Base-by-base conservation (phyloP, 306 rosid genomes). In the Mimosa pudica region DNA sequence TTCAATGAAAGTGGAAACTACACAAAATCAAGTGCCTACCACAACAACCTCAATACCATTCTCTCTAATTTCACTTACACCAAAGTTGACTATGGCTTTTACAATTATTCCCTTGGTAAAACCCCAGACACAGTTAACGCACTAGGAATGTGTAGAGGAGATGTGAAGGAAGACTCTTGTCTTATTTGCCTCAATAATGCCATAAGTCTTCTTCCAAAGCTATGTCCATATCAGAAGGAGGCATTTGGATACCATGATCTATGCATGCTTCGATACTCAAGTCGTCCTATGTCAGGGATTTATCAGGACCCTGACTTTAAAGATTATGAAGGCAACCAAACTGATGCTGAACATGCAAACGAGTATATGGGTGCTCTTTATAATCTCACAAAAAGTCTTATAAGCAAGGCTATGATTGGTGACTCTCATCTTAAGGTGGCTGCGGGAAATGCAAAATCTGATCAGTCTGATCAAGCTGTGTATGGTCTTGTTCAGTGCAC, bases 401-500 rank as follows among this genome's bases (percentile, higher is more conserved):
- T 1, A 57, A 7, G 10, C 10, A 5, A 0, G 16, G 81, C 81
- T 55, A 44, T 17, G 45, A 38, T 30, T 20, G 81, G 81, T 52
- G 46, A 55, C 42, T 77, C 78, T 45, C 33, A 1, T 33, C 55
- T 4, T 1, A 82, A 77, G 71, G 78, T 17, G 67, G 82, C 82
- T 11, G 36, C 52, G 33, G 49, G 17, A 4, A 66, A 64, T 0
- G 64, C 33, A 62, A 2, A 6, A 0, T 70, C 7, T 60, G 65
- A 36, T 55, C 78, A 60, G 0, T 36, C 32, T 38, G 42, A 38
- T 49, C 7, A 48, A 44, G 38, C 30, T 0, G 10, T 79, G n/a
- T 85, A 52, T 35, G 85, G 74, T 38, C 69, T 70, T 24, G 79
- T 57, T 2, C 84, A 85, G 83, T 85, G 82, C 70, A 63, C 79